phyloP scores from a whole-genome alignment of 768 basidiomycete species.

The Coprinopsis marcescibilis region DNA sequence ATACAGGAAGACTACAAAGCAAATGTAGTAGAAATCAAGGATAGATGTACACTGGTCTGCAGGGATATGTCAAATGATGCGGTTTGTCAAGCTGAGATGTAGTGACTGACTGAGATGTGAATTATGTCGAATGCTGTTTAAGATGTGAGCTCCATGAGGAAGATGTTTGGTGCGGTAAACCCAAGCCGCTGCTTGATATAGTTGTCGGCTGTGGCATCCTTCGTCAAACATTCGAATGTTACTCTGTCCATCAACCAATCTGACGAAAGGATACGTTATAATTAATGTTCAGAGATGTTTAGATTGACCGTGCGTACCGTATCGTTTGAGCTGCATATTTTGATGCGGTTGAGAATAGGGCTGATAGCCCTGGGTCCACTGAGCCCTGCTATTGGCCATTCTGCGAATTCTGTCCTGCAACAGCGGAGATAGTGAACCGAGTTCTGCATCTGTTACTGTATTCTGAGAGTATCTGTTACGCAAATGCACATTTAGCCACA shows the following conservation, averaged over 20 bases:
- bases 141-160: constrained; percentile 53
- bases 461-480: constrained; percentile 60
- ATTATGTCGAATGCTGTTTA: not conserved
- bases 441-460: constrained; percentile 60
- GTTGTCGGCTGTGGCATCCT: constrained; percentile 41
- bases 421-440: constrained; percentile 51
- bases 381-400: constrained; percentile 38
- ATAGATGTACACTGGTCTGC: no score
- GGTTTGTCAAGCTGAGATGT: not conserved
- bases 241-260: constrained; percentile 75
- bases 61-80: no score
- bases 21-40: no score
- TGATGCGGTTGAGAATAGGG: constrained; percentile 37
- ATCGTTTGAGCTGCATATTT: constrained; percentile 63
- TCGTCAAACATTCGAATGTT: constrained; percentile 61
- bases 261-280: constrained; percentile 19
- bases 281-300: not conserved
- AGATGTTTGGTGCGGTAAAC: constrained; percentile 74
- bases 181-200: constrained; percentile 62
- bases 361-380: constrained; percentile 31
- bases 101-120: not conserved
- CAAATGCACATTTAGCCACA: not conserved
- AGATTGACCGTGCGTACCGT: constrained; percentile 21
- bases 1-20: no score
- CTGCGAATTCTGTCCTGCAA: constrained; percentile 71